Conservation (phyloP, 495 filamentous ascomycete species). For the Clavariopsis aquatica region DNA sequence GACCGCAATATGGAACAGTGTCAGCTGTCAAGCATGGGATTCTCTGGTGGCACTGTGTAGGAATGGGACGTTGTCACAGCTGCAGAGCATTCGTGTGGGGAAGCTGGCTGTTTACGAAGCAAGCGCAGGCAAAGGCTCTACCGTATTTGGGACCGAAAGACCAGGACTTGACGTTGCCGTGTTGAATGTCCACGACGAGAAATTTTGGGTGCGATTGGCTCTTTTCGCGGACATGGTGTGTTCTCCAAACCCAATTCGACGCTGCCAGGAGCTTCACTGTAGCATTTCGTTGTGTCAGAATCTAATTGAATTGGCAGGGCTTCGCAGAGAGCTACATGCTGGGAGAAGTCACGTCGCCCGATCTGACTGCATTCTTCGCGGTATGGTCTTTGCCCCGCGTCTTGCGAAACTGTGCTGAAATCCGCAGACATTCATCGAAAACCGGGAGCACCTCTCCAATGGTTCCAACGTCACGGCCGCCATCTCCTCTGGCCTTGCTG, state of each 20-base stretch:
- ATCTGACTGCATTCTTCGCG: constrained; percentile 66
- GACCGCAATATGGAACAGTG: constrained; percentile 37
- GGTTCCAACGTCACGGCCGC: constrained; percentile 61
- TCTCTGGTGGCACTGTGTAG: constrained; percentile 49
- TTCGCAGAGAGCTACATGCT: constrained; percentile 75
- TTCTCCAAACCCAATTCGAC: neutral
- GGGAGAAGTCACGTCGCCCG: constrained; percentile 62
- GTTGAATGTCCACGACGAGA: constrained; percentile 58
- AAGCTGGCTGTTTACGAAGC: constrained; percentile 46
- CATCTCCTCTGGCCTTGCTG: constrained; percentile 53
- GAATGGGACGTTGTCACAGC: constrained; percentile 44
- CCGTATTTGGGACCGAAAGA: constrained; percentile 42
- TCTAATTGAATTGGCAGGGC: constrained; percentile 44
- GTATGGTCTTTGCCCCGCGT: neutral
- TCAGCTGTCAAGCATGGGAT: constrained; percentile 47
- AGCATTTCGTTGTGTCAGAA: constrained; percentile 32
- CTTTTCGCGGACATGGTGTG: constrained; percentile 65
- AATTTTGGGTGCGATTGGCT: constrained; percentile 66
- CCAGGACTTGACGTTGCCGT: constrained; percentile 42
- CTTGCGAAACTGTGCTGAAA: constrained; percentile 6
- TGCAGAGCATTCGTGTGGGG: constrained; percentile 48
- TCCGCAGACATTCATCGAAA: constrained; percentile 63
- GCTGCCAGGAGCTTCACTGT: neutral
- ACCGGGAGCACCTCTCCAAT: constrained; percentile 55
- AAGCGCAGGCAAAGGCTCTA: constrained; percentile 43